Evolutionary conservation across 2,329 filamentous ascomycete species (phyloP).

Genomic region (Colletotrichum sp.): DNA sequence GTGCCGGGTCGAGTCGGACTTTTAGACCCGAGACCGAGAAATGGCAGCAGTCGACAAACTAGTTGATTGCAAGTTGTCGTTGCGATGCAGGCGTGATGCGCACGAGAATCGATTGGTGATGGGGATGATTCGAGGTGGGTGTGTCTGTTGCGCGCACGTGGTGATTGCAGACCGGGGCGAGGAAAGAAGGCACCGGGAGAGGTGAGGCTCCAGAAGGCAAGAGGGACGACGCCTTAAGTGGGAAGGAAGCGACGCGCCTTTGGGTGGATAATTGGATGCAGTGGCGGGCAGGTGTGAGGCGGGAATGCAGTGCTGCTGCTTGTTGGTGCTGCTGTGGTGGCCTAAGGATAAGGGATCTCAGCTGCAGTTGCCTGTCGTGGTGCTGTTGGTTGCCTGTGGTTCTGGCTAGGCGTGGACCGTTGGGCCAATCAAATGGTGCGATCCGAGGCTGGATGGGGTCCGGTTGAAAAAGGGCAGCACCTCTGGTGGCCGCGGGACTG

Average conservation of each 20-base stretch:
- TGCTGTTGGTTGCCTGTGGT: slow-evolving; percentile 6
- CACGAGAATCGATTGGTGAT: neutral
- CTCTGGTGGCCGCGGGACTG: slow-evolving; percentile 14
- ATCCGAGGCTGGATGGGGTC: slow-evolving; percentile 3
- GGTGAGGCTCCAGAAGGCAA: slow-evolving; percentile 7
- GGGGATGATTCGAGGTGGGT: neutral
- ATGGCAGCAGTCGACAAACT: neutral
- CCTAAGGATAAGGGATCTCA: neutral
- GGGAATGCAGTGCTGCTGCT: slow-evolving; percentile 19
- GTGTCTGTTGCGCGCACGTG: neutral
- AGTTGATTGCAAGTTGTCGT: neutral
- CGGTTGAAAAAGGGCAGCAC: slow-evolving; percentile 13
- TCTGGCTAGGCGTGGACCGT: neutral
- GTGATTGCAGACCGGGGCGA: neutral
- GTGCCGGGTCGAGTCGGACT: neutral
- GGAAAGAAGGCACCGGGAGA: neutral
- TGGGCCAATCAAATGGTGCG: neutral
- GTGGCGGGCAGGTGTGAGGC: slow-evolving; percentile 15
- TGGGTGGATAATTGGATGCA: slow-evolving; percentile 5
- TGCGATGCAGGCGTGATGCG: neutral
- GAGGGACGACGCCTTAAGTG: neutral
- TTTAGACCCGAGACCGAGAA: neutral
- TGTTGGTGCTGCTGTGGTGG: neutral
- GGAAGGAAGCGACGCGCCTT: neutral
- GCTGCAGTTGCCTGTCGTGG: neutral